Evolutionary conservation across 768 basidiomycete genomes (phyloP), one percentile per base, ranked within the genome.

Genomic region (Suillus subaureus): DNA sequence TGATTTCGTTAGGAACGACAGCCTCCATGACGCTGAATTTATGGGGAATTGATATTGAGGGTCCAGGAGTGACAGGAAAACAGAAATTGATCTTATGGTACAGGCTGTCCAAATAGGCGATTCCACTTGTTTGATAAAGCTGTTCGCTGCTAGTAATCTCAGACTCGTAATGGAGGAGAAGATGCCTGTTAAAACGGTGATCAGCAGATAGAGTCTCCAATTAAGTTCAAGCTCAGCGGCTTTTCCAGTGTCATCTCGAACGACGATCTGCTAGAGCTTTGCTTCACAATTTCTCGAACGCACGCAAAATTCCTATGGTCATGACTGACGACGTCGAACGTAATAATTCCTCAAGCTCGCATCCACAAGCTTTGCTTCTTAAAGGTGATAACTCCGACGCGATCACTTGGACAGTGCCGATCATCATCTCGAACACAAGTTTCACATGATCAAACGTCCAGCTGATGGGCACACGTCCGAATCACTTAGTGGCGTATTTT

Each of bases 1-100:
- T 88, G 54, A 93, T 90, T 75, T 92, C 89, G 64, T 87, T 83
- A 0, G 89, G 75, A 45, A 77, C 77, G 66, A 78, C 75, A 45
- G 77, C 66, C 28, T 77, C 75, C 75, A 77, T 77, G 55, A 11
- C 4, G 28, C 26, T 31, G 37, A 39, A 26, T n/a, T 9, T 61
- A n/a, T 64, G 58, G 55, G 42, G n/a, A 16, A 31, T 28, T 31
- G 28, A 18, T 61, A 35, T 35, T 13, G 33, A 33, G 60, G 49
- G 54, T 35, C 54, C 12, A n/a, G 58, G 26, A 60, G 39, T 57
- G 8, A 40, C 26, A 18, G 26, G 5, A 16, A 42, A 31, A 42
- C 3, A 6, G 57, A n/a, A 21, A 42, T 12, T n/a, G 18, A 40
- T 28, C 26, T 23, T 31, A 26, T 6, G 18, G 12, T 35, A 18